Evolutionary conservation across 2,329 filamentous ascomycete genomes (phyloP).

Genomic region (Ascochyta viciae-villosae): DNA sequence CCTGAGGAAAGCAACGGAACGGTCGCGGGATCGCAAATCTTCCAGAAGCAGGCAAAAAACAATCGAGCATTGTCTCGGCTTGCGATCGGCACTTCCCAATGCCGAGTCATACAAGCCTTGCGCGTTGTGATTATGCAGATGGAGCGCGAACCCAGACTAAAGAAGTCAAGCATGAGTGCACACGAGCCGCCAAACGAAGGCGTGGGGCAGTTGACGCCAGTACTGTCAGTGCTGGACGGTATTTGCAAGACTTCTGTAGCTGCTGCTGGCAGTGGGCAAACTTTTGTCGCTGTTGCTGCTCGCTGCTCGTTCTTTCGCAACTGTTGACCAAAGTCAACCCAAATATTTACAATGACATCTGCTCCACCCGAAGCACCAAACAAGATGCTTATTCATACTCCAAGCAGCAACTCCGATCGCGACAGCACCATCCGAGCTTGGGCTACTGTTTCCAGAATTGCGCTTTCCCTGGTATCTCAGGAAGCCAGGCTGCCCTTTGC

Average conservation of each 20-base stretch:
- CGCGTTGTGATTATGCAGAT: neutral
- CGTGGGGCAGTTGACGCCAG: neutral
- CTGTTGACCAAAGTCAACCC: too few species aligned
- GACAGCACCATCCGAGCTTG: neutral
- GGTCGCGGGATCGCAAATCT: neutral
- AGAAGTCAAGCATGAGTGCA: neutral
- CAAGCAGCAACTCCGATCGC: too few species aligned
- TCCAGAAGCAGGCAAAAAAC: constrained; percentile 6
- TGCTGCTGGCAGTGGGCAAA: too few species aligned
- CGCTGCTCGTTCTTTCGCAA: too few species aligned
- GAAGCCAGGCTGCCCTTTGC: constrained; percentile 29
- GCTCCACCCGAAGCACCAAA: too few species aligned
- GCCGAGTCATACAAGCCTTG: neutral
- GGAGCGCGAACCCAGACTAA: neutral
- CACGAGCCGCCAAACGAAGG: neutral
- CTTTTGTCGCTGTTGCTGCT: too few species aligned
- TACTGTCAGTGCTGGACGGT: neutral
- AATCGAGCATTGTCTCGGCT: constrained; percentile 3
- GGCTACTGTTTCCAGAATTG: constrained; percentile 12
- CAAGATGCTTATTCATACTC: too few species aligned
- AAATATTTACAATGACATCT: too few species aligned
- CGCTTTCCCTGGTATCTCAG: constrained; percentile 30
- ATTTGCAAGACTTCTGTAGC: too few species aligned
- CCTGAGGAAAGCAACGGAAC: neutral
- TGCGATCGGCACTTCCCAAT: neutral